Conservation (phyloP, 176 grass and related monocot species). For the Pharus latifolius region DNA sequence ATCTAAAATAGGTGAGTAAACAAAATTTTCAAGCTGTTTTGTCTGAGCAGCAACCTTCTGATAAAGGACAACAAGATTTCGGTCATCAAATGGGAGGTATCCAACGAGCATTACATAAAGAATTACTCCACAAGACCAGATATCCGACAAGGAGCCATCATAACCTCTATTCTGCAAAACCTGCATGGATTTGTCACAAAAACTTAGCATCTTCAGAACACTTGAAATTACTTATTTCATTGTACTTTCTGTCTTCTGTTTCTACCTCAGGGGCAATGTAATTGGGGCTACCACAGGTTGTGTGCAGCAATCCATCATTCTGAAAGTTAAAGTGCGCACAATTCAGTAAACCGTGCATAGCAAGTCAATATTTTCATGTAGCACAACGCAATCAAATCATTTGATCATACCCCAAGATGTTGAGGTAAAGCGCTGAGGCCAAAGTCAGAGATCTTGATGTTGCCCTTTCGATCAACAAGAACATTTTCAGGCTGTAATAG, state of each 20-base stretch:
- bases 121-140: slow-evolving; percentile 90
- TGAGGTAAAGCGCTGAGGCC: slow-evolving; percentile 74
- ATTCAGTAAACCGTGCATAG: neutral
- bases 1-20: neutral
- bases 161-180: slow-evolving; percentile 77
- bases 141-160: slow-evolving; percentile 65
- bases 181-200: slow-evolving; percentile 4
- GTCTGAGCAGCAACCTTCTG: slow-evolving; percentile 42
- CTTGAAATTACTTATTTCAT: neutral
- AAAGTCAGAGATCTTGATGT: slow-evolving; percentile 83
- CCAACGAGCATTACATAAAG: slow-evolving; percentile 69
- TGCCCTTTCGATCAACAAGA: slow-evolving; percentile 59
- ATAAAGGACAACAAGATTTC: slow-evolving; percentile 87
- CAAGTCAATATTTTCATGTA: neutral
- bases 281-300: slow-evolving; percentile 83
- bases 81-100: slow-evolving; percentile 71
- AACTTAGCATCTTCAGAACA: neutral
- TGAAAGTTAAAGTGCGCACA: slow-evolving; percentile 8
- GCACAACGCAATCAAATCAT: neutral
- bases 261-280: slow-evolving; percentile 85
- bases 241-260: neutral
- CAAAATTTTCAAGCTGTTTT: neutral
- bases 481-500: slow-evolving; percentile 77
- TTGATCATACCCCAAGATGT: slow-evolving; percentile 50
- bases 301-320: slow-evolving; percentile 79